These are phyloP conservation scores for Ogataea polymorpha DNA, from an alignment of 805 yeast species.

Conservation along the genomic window DNA sequence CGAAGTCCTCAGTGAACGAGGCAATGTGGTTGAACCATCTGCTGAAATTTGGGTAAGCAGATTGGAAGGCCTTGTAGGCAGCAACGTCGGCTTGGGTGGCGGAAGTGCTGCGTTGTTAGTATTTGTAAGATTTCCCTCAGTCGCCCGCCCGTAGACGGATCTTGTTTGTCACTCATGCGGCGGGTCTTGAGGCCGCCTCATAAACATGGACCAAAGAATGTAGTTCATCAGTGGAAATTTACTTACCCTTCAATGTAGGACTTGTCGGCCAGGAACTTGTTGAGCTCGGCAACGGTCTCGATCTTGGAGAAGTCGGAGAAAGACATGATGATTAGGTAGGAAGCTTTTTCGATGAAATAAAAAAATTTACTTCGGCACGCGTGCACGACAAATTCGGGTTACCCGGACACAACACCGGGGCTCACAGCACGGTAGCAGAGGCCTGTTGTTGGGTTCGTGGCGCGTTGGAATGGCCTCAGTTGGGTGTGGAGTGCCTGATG, in stretches of 20 bases:
- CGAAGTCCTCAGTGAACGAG: slow-evolving; percentile 84
- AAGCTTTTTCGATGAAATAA: slow-evolving; percentile 10
- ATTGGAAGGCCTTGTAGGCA: slow-evolving; percentile 91
- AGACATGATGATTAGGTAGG: slow-evolving; percentile 48
- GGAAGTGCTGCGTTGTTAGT: slow-evolving; percentile 52
- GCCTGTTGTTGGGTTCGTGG: too few relatives aligned
- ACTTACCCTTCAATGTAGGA: slow-evolving; percentile 96
- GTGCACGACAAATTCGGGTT: slow-evolving; percentile 13
- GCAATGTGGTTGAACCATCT: slow-evolving; percentile 99
- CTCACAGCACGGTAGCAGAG: not conserved
- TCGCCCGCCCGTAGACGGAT: slow-evolving; percentile 35
- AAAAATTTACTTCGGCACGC: slow-evolving; percentile 10
- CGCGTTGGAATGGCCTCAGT: too few relatives aligned
- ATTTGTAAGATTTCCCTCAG: slow-evolving; percentile 30
- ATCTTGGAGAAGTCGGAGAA: slow-evolving; percentile 78
- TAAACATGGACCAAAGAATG: slow-evolving; percentile 90
- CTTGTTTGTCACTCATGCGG: slow-evolving; percentile 78
- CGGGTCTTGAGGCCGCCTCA: slow-evolving; percentile 96
- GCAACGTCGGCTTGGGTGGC: slow-evolving; percentile 96
- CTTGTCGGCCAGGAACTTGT: slow-evolving; percentile 86
- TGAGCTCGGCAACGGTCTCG: slow-evolving; percentile 69
- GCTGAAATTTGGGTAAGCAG: slow-evolving; percentile 87
- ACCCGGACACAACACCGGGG: slow-evolving; percentile 6
- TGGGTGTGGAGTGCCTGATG: not conserved
- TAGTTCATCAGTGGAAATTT: slow-evolving; percentile 14